phyloP scores from a whole-genome alignment of 2,329 filamentous ascomycete genomes.

The Neophaeococcomyces mojaviensis region DNA sequence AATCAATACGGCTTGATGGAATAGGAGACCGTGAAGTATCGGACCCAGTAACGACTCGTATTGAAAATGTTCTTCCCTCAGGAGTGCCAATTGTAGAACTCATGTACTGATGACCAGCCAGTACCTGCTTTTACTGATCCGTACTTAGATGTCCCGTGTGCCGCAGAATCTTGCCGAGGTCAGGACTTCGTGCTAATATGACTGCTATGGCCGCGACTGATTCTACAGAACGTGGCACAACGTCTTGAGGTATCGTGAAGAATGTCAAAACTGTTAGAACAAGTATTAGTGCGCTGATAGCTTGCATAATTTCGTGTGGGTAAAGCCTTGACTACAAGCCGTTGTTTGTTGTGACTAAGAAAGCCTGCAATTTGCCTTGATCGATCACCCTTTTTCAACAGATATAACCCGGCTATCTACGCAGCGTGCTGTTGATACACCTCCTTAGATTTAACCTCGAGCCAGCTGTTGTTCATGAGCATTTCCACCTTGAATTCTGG shows the following conservation, averaged over 20 bases:
- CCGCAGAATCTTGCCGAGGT: conserved; percentile 10
- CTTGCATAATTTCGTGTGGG: conserved; percentile 16
- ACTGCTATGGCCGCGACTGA: conserved; percentile 15
- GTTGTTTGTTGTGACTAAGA: conserved; percentile 5
- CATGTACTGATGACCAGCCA: conserved; percentile 10
- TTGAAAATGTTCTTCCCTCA: conserved; percentile 12
- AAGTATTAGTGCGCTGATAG: conserved; percentile 9
- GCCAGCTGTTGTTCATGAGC: conserved; percentile 12
- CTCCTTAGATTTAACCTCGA: conserved; percentile 7
- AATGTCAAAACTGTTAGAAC: conserved; percentile 12
- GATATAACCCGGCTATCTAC: conserved; percentile 15
- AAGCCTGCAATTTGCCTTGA: background rate
- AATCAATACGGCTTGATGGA: conserved; percentile 3
- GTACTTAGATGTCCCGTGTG: conserved; percentile 13
- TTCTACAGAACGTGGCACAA: conserved; percentile 15
- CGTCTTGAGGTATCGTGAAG: conserved; percentile 11
- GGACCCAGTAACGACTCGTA: conserved; percentile 6
- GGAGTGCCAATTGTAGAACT: conserved; percentile 9
- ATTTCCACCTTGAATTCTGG: conserved; percentile 5
- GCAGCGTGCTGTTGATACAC: conserved; percentile 11
- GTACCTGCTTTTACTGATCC: conserved; percentile 5
- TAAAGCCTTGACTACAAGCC: conserved; percentile 9
- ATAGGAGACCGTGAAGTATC: background rate
- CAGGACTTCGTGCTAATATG: conserved; percentile 15
- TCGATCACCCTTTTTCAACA: conserved; percentile 3